Evolutionary conservation across 768 basidiomycete genomes (phyloP), one percentile per base, ranked within the genome.

Genomic region (Mycena floridula): DNA sequence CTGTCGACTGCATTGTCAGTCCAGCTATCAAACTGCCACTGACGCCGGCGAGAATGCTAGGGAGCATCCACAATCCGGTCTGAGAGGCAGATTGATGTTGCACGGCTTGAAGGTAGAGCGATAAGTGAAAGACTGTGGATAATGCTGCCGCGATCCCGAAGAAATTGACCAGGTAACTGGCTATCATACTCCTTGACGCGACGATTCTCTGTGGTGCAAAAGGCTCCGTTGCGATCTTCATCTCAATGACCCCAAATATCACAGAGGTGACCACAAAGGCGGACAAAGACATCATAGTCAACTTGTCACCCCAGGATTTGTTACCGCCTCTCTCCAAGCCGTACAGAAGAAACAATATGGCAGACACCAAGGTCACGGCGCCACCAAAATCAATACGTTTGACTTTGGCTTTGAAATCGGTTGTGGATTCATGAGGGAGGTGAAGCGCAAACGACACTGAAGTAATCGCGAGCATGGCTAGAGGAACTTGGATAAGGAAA

Each of bases 381-480:
- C 83, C 83, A 4, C 62, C 60, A 50, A 82, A 82, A 61, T 86
- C 83, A 46, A 86, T 65, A 15, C 82, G 72, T 45, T 68, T 72
- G 42, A 85, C 60, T 47, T 81, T 83, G 5, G 60, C 63, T 11
- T 54, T 55, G 51, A 82, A 67, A 51, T 76, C 63, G 2, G 66
- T 60, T 0, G 55, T 54, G 9, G 68, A 61, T 2, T 50, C 52
- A 46, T 64, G 62, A 0, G 81, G 81, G 12, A 82, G 68, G 44
- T 72, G 67, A n/a, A 85, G 72, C 9, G 73, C 66, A 28, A 80
- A 44, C 4, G 65, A 61, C n/a, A 83, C 80, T 12, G 74, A 60
- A 13, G 69, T 46, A 37, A 81, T 72, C 3, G 81, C 82, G 15
- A 79, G 43, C 16, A 77, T 26, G 8, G 76, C 70, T 25, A 79